Conservation (phyloP, 805 yeast species). For the Saccharomycopsis capsularis region DNA sequence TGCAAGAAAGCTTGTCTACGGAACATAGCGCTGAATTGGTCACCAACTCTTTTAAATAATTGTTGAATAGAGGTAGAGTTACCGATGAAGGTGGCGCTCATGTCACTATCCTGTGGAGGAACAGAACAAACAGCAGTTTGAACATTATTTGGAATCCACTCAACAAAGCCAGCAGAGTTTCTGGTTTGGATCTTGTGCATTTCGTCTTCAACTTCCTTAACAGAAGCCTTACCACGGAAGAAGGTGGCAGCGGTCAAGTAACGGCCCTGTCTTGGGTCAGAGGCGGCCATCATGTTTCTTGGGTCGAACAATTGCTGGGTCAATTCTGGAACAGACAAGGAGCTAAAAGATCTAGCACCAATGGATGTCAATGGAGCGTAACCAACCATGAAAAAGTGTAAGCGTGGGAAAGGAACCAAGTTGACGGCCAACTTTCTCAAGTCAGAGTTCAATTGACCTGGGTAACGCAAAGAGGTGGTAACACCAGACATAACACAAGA, state of each 20-base stretch:
- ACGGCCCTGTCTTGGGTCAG: constrained; percentile 85
- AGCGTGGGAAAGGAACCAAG: constrained; percentile 90
- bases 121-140: constrained; percentile 91
- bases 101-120: constrained; percentile 77
- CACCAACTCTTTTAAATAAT: constrained; percentile 81
- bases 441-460: constrained; percentile 92
- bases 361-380: constrained; percentile 85
- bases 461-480: constrained; percentile 88
- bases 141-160: constrained; percentile 94
- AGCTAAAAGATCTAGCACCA: constrained; percentile 75
- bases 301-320: constrained; percentile 92
- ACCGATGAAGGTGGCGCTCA: constrained; percentile 90
- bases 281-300: constrained; percentile 92
- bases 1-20: constrained; percentile 92
- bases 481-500: constrained; percentile 94
- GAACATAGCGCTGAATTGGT: constrained; percentile 87
- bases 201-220: constrained; percentile 91
- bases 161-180: constrained; percentile 79
- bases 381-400: constrained; percentile 93
- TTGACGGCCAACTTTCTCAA: constrained; percentile 89
- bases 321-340: constrained; percentile 81
- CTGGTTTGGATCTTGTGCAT: constrained; percentile 78
- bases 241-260: constrained; percentile 90
- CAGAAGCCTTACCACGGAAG: constrained; percentile 89
- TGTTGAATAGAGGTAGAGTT: constrained; percentile 92